Evolutionary conservation across 2,329 filamentous ascomycete genomes (phyloP).

Genomic region (Pseudocercospora fijiensis): DNA sequence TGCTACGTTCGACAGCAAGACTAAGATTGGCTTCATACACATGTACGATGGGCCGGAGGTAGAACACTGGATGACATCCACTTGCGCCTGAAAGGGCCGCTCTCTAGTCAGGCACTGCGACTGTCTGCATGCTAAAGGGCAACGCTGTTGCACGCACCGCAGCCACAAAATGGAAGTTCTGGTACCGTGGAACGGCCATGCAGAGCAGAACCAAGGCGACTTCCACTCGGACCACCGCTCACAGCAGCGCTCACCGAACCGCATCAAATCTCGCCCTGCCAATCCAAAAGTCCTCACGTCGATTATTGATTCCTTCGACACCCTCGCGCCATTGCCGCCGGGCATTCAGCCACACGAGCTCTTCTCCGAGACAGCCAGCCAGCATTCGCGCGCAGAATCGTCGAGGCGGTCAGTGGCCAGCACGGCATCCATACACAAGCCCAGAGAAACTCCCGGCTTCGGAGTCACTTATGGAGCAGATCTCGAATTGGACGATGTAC

Average conservation of each 20-base stretch:
- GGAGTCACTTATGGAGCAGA: constrained; percentile 69
- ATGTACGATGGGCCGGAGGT: neutral
- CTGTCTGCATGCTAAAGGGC: neutral
- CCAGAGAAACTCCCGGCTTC: constrained; percentile 46
- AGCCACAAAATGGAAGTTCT: constrained; percentile 1
- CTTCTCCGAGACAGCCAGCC: constrained; percentile 26
- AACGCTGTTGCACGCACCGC: neutral
- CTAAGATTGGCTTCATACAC: neutral
- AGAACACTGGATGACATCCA: neutral
- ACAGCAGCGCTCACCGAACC: constrained; percentile 24
- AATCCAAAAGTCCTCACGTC: constrained; percentile 69
- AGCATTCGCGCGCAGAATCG: constrained; percentile 25
- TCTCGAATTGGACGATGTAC: constrained; percentile 28
- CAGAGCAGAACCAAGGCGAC: constrained; percentile 3
- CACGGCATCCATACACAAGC: constrained; percentile 25
- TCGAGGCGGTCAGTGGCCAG: constrained; percentile 28
- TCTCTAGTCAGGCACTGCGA: neutral
- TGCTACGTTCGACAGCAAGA: neutral
- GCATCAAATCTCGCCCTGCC: constrained; percentile 45
- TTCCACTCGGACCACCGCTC: neutral
- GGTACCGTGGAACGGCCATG: constrained; percentile 1
- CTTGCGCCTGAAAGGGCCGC: neutral
- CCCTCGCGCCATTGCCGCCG: constrained; percentile 32
- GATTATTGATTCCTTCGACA: constrained; percentile 59
- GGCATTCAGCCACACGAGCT: constrained; percentile 21